Conservation (phyloP, 805 yeast genomes). For the Maudiozyma bulderi region DNA sequence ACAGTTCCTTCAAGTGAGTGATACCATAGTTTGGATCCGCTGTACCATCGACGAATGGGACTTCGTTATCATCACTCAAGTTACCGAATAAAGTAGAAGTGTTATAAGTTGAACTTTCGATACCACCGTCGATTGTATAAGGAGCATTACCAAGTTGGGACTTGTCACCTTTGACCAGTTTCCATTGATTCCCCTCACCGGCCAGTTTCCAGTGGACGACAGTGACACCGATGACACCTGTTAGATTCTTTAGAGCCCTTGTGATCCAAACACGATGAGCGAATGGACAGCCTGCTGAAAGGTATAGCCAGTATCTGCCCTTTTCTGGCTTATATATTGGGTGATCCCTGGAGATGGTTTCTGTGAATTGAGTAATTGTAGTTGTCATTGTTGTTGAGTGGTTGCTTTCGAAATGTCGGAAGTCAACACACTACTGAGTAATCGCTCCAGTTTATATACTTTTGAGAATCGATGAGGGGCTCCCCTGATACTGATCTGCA, state of each 20-base stretch:
- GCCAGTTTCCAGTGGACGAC: conserved; percentile 91
- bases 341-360: conserved; percentile 24
- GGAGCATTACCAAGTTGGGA: conserved; percentile 4
- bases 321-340: conserved; percentile 66
- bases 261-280: conserved; percentile 78
- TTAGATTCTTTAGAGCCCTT: conserved; percentile 63
- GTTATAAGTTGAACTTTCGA: conserved; percentile 7
- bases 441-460: no score
- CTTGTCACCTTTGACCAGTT: conserved; percentile 34
- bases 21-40: conserved; percentile 52
- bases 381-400: background rate
- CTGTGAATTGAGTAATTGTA: background rate
- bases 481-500: no score
- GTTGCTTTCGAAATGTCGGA: background rate
- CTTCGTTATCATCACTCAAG: conserved; percentile 10
- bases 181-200: conserved; percentile 66
- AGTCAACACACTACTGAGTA: no score
- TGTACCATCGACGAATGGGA: conserved; percentile 31
- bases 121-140: conserved; percentile 14
- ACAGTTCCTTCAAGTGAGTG: conserved; percentile 56
- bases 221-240: conserved; percentile 49
- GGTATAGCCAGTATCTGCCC: conserved; percentile 77
- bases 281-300: conserved; percentile 90
- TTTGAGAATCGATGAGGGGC: no score
- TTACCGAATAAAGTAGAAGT: conserved; percentile 8